Evolutionary conservation across 2,329 filamentous ascomycete genomes (phyloP).

Genomic region (Stemphylium beticola): DNA sequence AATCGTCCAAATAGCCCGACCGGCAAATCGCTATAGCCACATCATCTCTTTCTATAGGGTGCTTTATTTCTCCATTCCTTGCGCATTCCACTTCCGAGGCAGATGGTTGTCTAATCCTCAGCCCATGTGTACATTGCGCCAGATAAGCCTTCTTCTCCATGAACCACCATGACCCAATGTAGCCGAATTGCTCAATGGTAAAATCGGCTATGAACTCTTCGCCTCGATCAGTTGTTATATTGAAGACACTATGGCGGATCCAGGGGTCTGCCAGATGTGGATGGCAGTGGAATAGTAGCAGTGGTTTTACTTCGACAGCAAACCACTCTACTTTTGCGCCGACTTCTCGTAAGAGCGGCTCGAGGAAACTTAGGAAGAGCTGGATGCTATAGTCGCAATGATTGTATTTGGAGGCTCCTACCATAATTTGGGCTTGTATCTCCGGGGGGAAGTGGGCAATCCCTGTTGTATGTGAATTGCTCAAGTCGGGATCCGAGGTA

Average conservation of each 20-base stretch:
- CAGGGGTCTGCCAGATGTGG: background rate
- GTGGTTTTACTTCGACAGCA: background rate
- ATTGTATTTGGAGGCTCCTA: background rate
- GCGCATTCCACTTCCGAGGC: background rate
- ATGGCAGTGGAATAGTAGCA: background rate
- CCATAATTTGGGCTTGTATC: background rate
- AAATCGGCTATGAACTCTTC: conserved; percentile 13
- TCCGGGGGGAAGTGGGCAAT: background rate
- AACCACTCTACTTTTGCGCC: background rate
- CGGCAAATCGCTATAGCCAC: no score
- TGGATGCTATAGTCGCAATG: conserved; percentile 10
- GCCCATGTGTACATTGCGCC: background rate
- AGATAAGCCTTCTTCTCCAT: conserved; percentile 3
- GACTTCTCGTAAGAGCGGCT: background rate
- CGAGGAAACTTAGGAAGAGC: background rate
- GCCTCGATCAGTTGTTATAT: background rate
- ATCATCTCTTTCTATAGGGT: no score
- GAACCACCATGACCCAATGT: background rate
- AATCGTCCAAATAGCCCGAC: no score
- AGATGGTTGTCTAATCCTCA: background rate
- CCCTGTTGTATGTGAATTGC: background rate
- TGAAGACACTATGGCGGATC: conserved; percentile 10
- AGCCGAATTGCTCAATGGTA: conserved; percentile 12
- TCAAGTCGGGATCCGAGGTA: no score
- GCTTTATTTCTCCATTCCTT: background rate